Evolutionary conservation across 352 stramenopile genomes (phyloP), one percentile per base, ranked within the genome.

Genomic region (Blastocystis sp.): DNA sequence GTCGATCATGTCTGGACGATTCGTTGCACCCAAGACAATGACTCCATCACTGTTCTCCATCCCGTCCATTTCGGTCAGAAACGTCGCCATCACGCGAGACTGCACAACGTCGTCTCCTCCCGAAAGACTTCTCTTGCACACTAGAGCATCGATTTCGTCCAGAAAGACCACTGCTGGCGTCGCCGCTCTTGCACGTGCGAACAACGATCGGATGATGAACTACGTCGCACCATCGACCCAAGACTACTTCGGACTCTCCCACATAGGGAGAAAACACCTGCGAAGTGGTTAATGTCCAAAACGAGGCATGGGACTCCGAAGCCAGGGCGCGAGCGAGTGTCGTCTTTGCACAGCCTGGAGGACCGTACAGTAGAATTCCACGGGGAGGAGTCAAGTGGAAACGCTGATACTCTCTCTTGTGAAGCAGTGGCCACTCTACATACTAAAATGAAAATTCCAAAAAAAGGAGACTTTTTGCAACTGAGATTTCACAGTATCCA

Each of bases 1-100:
- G 91, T 99, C 97, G 39, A 99, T 94, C 90, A 98, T 97, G 91
- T 98, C 95, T 0, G 97, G 96, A 70, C 95, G 94, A 91, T 99
- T 99, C 13, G 96, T 99, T 9, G 96, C 96, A 39, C 95, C 96
- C 85, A 99, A 97, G 53, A 99, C 96, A 43, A 99, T 93, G 4
- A 99, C 92, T 56, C 93, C 97, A 88, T 98, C 96, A 1, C 95
- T 93, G 24, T 93, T 94, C 85, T 97, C 95, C 47, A 99, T 95
- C 45, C 96, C 96, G 90, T 98, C 96, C 93, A 99, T 98, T 91
- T 98, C 96, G 63, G 96, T 98, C 18, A 99, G 92, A 91, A 99
- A 94, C 64, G 97, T 98, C 53, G 97, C 98, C 68, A 99, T 95
- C 34, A 99, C 95, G 50, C 96, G 95, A 90, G 94, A 91, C 9